phyloP scores from a whole-genome alignment of 148 eudicot species.

The Cornus florida region DNA sequence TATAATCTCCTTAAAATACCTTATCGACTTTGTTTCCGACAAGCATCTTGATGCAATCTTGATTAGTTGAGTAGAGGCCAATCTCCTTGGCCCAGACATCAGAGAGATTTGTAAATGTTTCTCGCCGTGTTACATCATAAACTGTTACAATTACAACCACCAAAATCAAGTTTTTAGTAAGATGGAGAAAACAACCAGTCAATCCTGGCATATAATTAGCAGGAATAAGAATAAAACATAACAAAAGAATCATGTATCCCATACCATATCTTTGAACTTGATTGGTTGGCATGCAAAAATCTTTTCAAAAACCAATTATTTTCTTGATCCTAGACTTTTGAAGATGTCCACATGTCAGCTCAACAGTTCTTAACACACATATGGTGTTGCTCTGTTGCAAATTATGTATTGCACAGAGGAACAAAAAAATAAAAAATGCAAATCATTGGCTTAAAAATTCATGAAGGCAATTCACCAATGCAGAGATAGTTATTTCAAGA shows the following conservation, averaged over 20 bases:
- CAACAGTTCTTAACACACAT: neutral
- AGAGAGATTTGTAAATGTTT: constrained; percentile 65
- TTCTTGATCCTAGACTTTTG: neutral
- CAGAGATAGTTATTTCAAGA: too few species aligned
- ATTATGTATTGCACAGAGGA: too few species aligned
- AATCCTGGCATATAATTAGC: neutral
- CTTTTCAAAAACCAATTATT: neutral
- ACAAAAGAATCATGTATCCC: neutral
- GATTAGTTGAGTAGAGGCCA: constrained; percentile 73
- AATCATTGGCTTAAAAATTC: too few species aligned
- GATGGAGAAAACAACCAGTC: neutral
- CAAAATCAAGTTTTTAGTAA: neutral
- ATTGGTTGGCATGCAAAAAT: too few species aligned
- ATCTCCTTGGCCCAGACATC: constrained; percentile 79
- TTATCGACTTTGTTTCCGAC: constrained; percentile 85
- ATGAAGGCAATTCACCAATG: too few species aligned
- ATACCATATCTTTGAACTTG: too few species aligned
- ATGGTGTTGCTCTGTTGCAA: neutral
- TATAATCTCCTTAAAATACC: constrained; percentile 27
- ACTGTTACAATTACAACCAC: constrained; percentile 33
- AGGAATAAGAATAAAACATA: neutral
- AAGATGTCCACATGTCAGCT: neutral
- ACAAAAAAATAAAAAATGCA: too few species aligned
- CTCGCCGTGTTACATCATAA: constrained; percentile 75
- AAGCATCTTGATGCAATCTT: too few species aligned